These are phyloP conservation scores for Xylariomycetidae sp. DNA, from an alignment of 2,329 filamentous ascomycete genomes.

Conservation along the genomic window DNA sequence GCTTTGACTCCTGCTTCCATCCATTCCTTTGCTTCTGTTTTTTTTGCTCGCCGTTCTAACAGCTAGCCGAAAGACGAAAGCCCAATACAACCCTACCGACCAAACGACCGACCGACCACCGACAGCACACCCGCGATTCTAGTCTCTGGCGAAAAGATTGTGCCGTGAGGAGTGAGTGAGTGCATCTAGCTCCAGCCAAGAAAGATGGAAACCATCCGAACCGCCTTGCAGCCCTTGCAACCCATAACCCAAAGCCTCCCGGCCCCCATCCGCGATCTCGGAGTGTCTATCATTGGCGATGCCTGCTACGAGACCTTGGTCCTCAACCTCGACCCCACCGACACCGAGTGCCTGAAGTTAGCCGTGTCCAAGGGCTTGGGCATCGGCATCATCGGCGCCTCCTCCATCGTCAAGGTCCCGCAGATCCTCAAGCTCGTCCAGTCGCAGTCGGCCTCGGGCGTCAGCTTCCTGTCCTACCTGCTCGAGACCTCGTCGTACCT, in stretches of 20 bases:
- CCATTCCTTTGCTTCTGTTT: too few species aligned
- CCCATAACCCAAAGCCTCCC: constrained; percentile 73
- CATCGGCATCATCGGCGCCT: constrained; percentile 87
- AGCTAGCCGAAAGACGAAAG: too few species aligned
- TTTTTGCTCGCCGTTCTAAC: too few species aligned
- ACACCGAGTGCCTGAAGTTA: constrained; percentile 78
- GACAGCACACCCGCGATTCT: too few species aligned
- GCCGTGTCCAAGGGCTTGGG: constrained; percentile 89
- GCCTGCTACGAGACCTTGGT: constrained; percentile 83
- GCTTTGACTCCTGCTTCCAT: too few species aligned
- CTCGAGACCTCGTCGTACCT: constrained; percentile 87
- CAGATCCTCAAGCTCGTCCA: constrained; percentile 90
- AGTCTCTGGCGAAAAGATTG: too few species aligned
- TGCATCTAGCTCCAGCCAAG: too few species aligned
- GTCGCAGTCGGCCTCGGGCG: constrained; percentile 74
- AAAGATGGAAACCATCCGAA: constrained; percentile 63
- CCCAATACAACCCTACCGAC: too few species aligned
- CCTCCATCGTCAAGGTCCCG: constrained; percentile 89
- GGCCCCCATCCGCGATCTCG: constrained; percentile 66
- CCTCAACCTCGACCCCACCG: constrained; percentile 74
- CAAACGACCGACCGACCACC: too few species aligned
- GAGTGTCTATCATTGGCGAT: constrained; percentile 74
- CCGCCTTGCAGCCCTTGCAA: constrained; percentile 55
- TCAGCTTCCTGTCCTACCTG: constrained; percentile 86
- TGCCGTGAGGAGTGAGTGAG: too few species aligned